Evolutionary conservation across 257 asterid genomes (phyloP).

Genomic region (Salvia hispanica): DNA sequence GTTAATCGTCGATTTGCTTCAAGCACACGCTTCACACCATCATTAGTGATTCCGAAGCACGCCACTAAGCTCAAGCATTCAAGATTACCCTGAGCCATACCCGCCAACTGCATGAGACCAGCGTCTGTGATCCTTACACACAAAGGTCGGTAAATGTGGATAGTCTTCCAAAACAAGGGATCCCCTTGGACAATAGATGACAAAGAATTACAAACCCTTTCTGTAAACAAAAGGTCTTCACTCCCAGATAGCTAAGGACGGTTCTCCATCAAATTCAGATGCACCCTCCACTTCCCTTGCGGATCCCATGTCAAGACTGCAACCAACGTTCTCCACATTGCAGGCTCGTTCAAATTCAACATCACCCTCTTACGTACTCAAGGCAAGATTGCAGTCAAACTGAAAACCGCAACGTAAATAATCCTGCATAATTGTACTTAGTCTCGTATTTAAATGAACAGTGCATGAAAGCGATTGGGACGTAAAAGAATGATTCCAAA

Average conservation of each 20-base stretch:
- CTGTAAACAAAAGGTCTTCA: constrained; percentile 72
- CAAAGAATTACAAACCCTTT: constrained; percentile 65
- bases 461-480: constrained; percentile 45
- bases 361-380: constrained; percentile 20
- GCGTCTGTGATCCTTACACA: constrained; percentile 69
- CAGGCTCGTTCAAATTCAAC: no score
- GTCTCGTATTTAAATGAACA: constrained; percentile 31
- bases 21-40: constrained; percentile 64
- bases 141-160: constrained; percentile 65
- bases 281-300: constrained; percentile 35
- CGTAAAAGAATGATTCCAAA: constrained; percentile 53
- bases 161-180: constrained; percentile 64
- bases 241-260: constrained; percentile 50
- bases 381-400: constrained; percentile 25
- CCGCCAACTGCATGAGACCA: constrained; percentile 50
- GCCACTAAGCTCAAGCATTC: constrained; percentile 66
- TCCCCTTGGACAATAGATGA: constrained; percentile 46
- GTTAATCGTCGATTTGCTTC: constrained; percentile 63
- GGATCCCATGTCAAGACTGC: constrained; percentile 25
- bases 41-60: constrained; percentile 69
- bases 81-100: constrained; percentile 65
- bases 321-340: constrained; percentile 27
- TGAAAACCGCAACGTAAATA: not conserved
- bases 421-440: constrained; percentile 7
- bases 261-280: constrained; percentile 42